Evolutionary conservation across 148 eudicot species (phyloP), one percentile per base, ranked within the genome.

Genomic region (Cornus suecica): DNA sequence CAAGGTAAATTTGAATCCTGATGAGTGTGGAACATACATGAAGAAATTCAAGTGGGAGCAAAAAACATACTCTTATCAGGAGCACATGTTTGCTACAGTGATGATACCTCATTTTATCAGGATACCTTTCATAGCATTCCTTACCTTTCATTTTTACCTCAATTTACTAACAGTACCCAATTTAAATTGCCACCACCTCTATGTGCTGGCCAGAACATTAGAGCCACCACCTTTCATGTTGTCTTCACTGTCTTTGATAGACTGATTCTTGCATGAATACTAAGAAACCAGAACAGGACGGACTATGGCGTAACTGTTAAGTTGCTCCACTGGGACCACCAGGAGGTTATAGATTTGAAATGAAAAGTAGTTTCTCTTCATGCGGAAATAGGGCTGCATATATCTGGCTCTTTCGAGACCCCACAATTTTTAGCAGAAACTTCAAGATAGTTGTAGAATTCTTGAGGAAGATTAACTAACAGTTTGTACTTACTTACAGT

Each of bases 1-100:
- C 85, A n/a, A 91, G 97, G 97, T 92, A 83, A 77, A 51, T 58
- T 64, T 65, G 18, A 65, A 18, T 5, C n/a, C 20, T 3, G 14
- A 15, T 37, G 1, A 45, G 37, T 25, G 1, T 77, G 4, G 6
- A n/a, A 51, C 2, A 10, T 74, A 23, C 29, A 18, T 27, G 2
- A 24, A 31, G 27, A 3, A n/a, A 62, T 62, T 24, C 70, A n/a
- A 52, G 30, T 34, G 22, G 20, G 62, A 37, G 45, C 11, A 5
- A 29, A 29, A 22, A 29, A 2, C 18, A 16, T 64, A 24, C 22
- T 42, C 24, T 14, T 26, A 22, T 4, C 8, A 24, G 15, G 62
- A 22, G 23, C 62, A 0, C 24, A 56, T 56, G 8, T 58, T 18
- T 71, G 10, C 37, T 48, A 32, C 16, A 16, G 37, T 32, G 4